These are phyloP conservation scores for Trypanosoma congolense DNA, from an alignment of 208 protist genomes.

Conservation along the genomic window DNA sequence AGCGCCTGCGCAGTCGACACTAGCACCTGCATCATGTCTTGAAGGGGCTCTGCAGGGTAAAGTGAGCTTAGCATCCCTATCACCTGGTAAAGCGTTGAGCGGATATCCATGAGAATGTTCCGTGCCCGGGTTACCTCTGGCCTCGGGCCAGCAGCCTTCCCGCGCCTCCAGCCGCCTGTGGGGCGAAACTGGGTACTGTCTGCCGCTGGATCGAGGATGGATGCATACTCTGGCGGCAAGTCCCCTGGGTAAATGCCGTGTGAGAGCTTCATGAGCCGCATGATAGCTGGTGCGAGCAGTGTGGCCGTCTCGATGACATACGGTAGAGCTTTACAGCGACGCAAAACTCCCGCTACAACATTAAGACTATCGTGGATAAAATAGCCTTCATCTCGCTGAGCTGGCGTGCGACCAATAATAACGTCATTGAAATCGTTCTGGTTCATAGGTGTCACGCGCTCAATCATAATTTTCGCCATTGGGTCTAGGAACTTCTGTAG, in stretches of 20 bases:
- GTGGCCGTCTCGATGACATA: constrained; percentile 50
- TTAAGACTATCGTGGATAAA: constrained; percentile 38
- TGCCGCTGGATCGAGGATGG: constrained; percentile 44
- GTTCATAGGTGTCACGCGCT: constrained; percentile 20
- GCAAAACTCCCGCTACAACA: constrained; percentile 58
- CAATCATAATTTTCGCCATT: constrained; percentile 35
- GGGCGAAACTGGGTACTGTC: no score
- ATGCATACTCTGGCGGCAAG: constrained; percentile 36
- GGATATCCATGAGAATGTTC: constrained; percentile 37
- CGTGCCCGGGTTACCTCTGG: constrained; percentile 25
- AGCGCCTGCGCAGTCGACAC: constrained; percentile 9
- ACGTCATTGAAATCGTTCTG: constrained; percentile 60
- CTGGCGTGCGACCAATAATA: constrained; percentile 22
- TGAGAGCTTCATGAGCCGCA: constrained; percentile 35
- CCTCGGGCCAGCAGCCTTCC: constrained; percentile 3
- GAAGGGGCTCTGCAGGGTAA: constrained; percentile 37
- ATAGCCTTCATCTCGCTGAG: constrained; percentile 24
- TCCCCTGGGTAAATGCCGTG: constrained; percentile 43
- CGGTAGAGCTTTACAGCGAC: constrained; percentile 36
- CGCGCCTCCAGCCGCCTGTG: constrained; percentile 34
- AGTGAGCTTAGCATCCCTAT: constrained; percentile 49
- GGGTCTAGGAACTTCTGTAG: constrained; percentile 57
- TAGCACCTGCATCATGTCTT: constrained; percentile 35
- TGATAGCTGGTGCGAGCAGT: constrained; percentile 30
- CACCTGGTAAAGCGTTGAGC: constrained; percentile 61